These are phyloP conservation scores for Clonostachys chloroleuca DNA, from an alignment of 2,329 filamentous ascomycete species.

Conservation along the genomic window DNA sequence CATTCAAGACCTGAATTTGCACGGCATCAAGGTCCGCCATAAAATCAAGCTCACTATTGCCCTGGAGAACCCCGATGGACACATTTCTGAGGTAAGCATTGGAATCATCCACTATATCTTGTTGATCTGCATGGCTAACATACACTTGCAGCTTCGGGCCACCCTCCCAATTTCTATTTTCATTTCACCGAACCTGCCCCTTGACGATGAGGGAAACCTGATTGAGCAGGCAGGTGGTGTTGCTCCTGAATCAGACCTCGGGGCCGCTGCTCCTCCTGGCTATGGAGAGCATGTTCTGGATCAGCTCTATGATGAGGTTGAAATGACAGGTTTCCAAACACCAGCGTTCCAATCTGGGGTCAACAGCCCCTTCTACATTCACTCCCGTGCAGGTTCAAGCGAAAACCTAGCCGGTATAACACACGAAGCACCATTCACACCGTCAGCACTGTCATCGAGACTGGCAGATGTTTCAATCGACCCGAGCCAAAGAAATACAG, in stretches of 20 bases:
- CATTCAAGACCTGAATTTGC: conserved; percentile 83
- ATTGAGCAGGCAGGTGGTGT: conserved; percentile 49
- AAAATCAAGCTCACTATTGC: conserved; percentile 90
- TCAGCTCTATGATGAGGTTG: conserved; percentile 83
- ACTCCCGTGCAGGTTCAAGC: conserved; percentile 69
- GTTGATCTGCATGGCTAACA: conserved; percentile 5
- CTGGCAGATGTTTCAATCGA: conserved; percentile 66
- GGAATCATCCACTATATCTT: background rate
- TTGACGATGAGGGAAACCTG: conserved; percentile 83
- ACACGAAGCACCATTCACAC: conserved; percentile 24
- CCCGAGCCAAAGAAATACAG: conserved; percentile 37
- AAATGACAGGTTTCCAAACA: conserved; percentile 76
- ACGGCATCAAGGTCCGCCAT: conserved; percentile 88
- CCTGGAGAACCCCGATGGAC: conserved; percentile 90
- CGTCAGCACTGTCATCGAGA: conserved; percentile 55
- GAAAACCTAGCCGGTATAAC: conserved; percentile 67
- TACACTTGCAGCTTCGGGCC: conserved; percentile 63
- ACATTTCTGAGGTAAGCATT: conserved; percentile 73
- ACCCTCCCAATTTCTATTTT: conserved; percentile 90
- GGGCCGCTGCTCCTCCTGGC: conserved; percentile 77
- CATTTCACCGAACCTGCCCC: conserved; percentile 88
- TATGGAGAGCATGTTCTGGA: conserved; percentile 91
- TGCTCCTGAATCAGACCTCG: conserved; percentile 44
- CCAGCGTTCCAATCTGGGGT: conserved; percentile 68
- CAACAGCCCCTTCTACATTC: conserved; percentile 72